Conservation (phyloP, 176 grass and related monocot species). For the Secale cereale region DNA sequence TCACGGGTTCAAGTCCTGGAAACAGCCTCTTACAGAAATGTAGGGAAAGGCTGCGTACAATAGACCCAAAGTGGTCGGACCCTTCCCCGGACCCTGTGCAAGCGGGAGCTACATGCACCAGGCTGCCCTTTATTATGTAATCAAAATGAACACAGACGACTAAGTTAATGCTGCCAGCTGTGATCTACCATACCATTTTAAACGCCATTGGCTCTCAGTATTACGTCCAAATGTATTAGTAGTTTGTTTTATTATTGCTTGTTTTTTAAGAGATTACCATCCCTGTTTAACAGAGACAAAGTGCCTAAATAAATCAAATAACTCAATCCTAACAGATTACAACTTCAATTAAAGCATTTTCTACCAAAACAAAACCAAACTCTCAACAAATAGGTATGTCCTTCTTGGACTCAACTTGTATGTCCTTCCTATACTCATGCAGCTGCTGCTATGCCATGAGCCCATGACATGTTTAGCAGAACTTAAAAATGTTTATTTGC, state of each 20-base stretch:
- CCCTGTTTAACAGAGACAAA: background rate
- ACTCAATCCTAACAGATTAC: background rate
- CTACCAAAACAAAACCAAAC: background rate
- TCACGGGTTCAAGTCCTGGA: too few relatives aligned
- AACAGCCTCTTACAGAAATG: too few relatives aligned
- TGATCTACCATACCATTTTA: background rate
- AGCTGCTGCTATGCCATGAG: background rate
- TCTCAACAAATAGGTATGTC: background rate
- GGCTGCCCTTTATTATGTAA: too few relatives aligned
- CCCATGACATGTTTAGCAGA: background rate
- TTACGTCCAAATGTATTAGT: background rate
- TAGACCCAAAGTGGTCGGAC: too few relatives aligned
- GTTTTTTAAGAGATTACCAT: background rate
- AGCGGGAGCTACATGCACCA: too few relatives aligned
- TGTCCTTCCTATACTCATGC: background rate
- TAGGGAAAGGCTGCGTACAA: too few relatives aligned
- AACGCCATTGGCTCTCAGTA: background rate
- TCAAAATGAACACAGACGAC: background rate
- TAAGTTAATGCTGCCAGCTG: background rate
- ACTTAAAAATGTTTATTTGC: background rate
- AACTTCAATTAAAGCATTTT: constrained; percentile 5
- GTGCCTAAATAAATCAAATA: background rate
- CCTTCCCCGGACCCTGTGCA: too few relatives aligned
- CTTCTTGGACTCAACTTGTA: background rate
- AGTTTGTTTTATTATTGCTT: background rate